Conservation (phyloP, 2,329 filamentous ascomycete species). For the Fusarium redolens region DNA sequence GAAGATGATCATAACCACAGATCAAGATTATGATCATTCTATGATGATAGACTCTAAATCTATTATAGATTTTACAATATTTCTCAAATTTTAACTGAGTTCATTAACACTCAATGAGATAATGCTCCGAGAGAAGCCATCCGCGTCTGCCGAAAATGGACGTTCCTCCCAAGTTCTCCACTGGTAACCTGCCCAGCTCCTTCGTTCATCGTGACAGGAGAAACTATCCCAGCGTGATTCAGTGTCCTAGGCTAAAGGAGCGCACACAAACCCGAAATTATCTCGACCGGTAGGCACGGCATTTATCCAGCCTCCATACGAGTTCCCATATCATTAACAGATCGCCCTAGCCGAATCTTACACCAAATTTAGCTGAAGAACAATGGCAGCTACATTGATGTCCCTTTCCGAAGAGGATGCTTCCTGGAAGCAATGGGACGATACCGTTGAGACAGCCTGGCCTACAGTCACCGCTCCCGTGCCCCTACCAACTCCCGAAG, state of each 20-base stretch:
- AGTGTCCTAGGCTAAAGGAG: background rate
- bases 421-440: background rate
- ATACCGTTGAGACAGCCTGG: background rate
- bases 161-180: background rate
- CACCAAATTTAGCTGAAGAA: accelerated
- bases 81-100: no score
- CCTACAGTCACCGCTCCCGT: background rate
- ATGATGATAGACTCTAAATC: no score
- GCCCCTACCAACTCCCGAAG: accelerated
- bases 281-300: background rate
- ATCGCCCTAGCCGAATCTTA: accelerated
- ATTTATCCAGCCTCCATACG: background rate
- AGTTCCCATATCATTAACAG: accelerated
- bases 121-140: no score
- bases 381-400: accelerated
- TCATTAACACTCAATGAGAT: no score
- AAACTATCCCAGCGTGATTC: background rate
- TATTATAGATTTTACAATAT: no score
- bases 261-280: background rate
- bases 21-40: no score
- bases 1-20: no score
- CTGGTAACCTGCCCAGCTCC: background rate
- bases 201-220: background rate
- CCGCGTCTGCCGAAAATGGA: background rate
- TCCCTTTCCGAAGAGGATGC: accelerated